Percentiles rank a stretch among this genome's conserved stretches.
These are phyloP conservation scores for Lipomyces starkeyi DNA, from an alignment of 805 yeast genomes.

Conservation along the genomic window DNA sequence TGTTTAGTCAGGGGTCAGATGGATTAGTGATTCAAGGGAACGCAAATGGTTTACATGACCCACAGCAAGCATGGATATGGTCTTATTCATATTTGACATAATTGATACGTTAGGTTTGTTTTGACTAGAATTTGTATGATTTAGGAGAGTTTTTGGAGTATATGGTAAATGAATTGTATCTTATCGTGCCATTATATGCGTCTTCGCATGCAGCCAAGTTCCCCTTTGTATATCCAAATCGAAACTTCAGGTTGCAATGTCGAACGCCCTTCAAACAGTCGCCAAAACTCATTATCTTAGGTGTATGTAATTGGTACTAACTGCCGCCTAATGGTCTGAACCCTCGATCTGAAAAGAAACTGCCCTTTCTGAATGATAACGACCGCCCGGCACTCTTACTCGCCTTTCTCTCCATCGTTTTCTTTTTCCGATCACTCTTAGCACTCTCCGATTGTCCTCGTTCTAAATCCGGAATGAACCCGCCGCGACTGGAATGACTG, in stretches of 20 bases:
- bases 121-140: neutral
- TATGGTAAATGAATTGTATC: neutral
- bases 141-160: no score
- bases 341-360: slow-evolving; percentile 24
- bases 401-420: neutral
- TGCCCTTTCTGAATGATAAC: slow-evolving; percentile 16
- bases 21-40: neutral
- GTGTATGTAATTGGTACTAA: neutral
- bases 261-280: no score
- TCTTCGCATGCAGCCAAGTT: neutral
- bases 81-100: slow-evolving; percentile 6
- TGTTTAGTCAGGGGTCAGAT: slow-evolving; percentile 8
- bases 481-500: slow-evolving; percentile 11
- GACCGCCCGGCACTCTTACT: neutral
- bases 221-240: neutral
- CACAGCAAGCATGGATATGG: slow-evolving; percentile 35
- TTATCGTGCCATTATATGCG: neutral
- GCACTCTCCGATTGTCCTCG: slow-evolving; percentile 3
- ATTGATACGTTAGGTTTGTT: neutral
- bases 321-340: slow-evolving; percentile 6
- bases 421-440: slow-evolving; percentile 16
- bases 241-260: neutral
- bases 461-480: slow-evolving; percentile 12
- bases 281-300: no score
- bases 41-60: slow-evolving; percentile 15